A percentile compares a stretch with the other conserved stretches of the same genome.
These are phyloP conservation scores for Fomitiporia mediterranea DNA, from an alignment of 1,284 basidiomycete species.

Conservation along the genomic window DNA sequence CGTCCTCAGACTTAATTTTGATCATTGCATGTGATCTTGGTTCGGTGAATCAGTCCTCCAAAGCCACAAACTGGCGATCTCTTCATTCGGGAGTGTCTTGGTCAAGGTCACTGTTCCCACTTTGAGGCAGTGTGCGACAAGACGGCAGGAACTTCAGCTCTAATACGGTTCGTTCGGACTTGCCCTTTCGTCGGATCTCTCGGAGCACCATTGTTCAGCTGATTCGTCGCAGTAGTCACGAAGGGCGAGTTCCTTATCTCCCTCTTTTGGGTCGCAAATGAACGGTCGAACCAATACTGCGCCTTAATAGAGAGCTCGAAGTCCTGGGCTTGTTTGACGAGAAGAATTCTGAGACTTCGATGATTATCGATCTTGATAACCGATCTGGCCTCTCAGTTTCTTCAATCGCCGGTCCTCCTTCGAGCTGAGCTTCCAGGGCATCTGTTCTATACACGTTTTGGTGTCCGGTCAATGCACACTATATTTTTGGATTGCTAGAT, in stretches of 20 bases:
- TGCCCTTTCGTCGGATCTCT: too few relatives aligned
- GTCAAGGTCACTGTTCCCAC: too few relatives aligned
- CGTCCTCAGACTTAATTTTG: too few relatives aligned
- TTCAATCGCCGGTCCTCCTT: background rate
- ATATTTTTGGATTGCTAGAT: too few relatives aligned
- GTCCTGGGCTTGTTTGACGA: background rate
- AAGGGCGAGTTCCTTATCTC: background rate
- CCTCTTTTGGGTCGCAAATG: background rate
- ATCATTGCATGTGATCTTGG: too few relatives aligned
- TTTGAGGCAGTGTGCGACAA: too few relatives aligned
- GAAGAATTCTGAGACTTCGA: background rate
- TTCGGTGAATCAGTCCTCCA: too few relatives aligned
- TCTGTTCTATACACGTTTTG: background rate
- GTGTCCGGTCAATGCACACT: background rate
- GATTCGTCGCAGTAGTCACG: background rate
- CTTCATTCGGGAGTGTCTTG: too few relatives aligned
- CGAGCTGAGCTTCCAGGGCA: background rate
- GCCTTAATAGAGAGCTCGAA: conserved; percentile 1
- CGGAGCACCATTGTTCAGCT: background rate
- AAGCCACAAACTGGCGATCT: too few relatives aligned
- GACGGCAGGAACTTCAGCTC: too few relatives aligned
- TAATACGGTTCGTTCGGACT: too few relatives aligned
- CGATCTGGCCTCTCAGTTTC: background rate
- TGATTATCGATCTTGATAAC: conserved; percentile 1
- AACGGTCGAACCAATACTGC: background rate